Evolutionary conservation across 352 stramenopile genomes (phyloP), one percentile per base, ranked within the genome.

Genomic region (Globisporangium spiculum): DNA sequence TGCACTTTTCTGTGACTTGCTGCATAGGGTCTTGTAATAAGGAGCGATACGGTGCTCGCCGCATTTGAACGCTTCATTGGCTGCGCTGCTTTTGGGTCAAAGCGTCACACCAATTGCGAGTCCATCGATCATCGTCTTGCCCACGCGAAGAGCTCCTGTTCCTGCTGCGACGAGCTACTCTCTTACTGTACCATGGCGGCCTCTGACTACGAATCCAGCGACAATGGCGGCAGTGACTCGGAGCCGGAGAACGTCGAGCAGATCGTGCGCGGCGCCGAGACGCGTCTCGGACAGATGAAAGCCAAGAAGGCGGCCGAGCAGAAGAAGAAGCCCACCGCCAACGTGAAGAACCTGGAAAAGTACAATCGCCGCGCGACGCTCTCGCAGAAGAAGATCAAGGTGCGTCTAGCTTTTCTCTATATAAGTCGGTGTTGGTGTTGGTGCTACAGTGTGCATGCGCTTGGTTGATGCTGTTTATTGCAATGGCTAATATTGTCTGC

Each of bases 341-440:
- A 84, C 55, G 76, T 83, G 48, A 89, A 89, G 76, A 79, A 95
- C 65, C 71, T 90, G 27, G 83, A 65, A 58, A 95, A 95, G 75
- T 95, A 95, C 71, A 84, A 73, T 41, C 85, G 88, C 32, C 75
- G 76, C 8, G 81, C 77, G 38, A 72, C 80, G 62, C 69, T 94
- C 53, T 88, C 81, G 52, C 56, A 84, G 44, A 81, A 75, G 58
- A 79, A 85, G 65, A 78, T 92, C 60, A 84, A 86, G 69, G 73
- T 79, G 46, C 34, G 66, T 60, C 54, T 14, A 2, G 0, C 24
- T 4, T 7, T 9, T 24, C 12, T 68, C 10, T 27, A 32, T 41
- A 18, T 46, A 3, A 2, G 3, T 32, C 6, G 27, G 27, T 32
- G 27, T 2, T 50, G 41, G 59, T 53, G 46, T 46, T 56, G 32